Percentiles rank a stretch among this genome's conserved stretches.
Evolutionary conservation across 805 yeast genomes (phyloP).

Genomic region (Torulaspora indica): DNA sequence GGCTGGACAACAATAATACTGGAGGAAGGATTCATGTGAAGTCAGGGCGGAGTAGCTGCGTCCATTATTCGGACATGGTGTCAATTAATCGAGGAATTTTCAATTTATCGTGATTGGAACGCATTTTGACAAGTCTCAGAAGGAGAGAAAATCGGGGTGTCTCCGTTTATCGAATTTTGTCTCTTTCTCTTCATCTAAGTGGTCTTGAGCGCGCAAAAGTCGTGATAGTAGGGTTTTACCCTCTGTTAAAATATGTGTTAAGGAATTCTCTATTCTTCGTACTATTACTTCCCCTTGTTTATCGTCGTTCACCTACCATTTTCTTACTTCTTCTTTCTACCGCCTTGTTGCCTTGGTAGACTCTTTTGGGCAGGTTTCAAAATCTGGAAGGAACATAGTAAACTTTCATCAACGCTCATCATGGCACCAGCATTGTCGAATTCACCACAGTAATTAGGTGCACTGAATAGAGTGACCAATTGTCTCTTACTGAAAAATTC

Average conservation of each 20-base stretch:
- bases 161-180: neutral
- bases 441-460: constrained; percentile 98
- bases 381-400: constrained; percentile 92
- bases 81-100: too few relatives aligned
- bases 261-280: neutral
- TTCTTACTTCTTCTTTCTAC: constrained; percentile 33
- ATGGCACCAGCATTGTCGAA: constrained; percentile 99
- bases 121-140: neutral
- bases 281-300: constrained; percentile 2
- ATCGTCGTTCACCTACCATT: constrained; percentile 3
- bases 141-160: too few relatives aligned
- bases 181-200: too few relatives aligned
- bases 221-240: neutral
- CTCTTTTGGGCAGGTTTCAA: constrained; percentile 94
- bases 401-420: constrained; percentile 98
- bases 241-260: neutral
- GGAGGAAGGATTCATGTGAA: neutral
- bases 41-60: neutral
- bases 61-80: too few relatives aligned
- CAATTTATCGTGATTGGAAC: neutral
- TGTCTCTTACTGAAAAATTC: constrained; percentile 96
- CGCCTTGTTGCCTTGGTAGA: constrained; percentile 37
- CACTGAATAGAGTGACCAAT: constrained; percentile 89
- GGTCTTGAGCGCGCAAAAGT: neutral
- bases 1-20: neutral